Conservation (phyloP, 108 stramenopile genomes). For the Thalassiosira profunda region DNA sequence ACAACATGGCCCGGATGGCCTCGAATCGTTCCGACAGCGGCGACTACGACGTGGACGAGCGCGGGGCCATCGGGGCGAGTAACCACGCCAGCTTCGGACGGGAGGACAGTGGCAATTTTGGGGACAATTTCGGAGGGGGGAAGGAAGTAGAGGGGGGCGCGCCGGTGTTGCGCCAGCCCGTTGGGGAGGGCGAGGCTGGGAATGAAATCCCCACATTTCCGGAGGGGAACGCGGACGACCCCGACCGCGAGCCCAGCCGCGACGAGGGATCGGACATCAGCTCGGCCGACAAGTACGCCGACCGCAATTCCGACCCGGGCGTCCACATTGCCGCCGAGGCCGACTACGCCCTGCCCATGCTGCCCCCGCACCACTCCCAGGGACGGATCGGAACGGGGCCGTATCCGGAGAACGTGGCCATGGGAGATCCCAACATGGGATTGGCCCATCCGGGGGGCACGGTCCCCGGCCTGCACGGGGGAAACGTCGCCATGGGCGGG, state of each 20-base stretch:
- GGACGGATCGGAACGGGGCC: background rate
- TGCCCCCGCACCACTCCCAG: background rate
- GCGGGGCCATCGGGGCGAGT: background rate
- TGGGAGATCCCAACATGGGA: too few species aligned
- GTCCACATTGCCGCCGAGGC: slow-evolving; percentile 18
- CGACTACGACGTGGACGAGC: background rate
- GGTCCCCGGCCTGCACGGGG: too few species aligned
- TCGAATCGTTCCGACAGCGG: slow-evolving; percentile 37
- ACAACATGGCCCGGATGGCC: too few species aligned
- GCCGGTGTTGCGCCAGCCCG: too few species aligned
- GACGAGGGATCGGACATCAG: slow-evolving; percentile 23
- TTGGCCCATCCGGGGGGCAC: too few species aligned
- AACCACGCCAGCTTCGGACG: background rate
- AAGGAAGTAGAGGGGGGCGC: too few species aligned
- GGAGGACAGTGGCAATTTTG: background rate
- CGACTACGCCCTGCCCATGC: slow-evolving; percentile 5
- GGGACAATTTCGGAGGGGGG: too few species aligned
- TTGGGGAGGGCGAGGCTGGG: too few species aligned
- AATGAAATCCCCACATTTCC: too few species aligned
- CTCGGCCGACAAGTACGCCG: slow-evolving; percentile 31
- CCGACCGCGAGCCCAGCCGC: too few species aligned
- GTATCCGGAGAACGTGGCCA: background rate
- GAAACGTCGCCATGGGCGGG: too few species aligned
- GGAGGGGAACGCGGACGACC: too few species aligned
- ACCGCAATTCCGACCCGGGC: slow-evolving; percentile 44